Percentiles rank a stretch among this genome's conserved stretches.
phyloP scores from a whole-genome alignment of 495 filamentous ascomycete species.

The Penicillium riverlandense region DNA sequence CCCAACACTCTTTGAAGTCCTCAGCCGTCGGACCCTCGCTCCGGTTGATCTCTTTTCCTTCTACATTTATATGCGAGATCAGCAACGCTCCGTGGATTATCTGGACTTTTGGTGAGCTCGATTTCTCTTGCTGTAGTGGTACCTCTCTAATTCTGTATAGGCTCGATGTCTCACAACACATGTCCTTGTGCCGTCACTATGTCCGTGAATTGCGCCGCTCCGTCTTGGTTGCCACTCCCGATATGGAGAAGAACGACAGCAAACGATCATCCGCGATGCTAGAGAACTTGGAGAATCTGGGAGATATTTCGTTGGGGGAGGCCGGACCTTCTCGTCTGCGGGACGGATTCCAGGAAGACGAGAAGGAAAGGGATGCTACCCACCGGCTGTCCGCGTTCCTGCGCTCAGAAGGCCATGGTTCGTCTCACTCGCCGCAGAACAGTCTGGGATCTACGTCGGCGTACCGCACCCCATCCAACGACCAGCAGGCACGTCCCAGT shows the following conservation, averaged over 20 bases:
- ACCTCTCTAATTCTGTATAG: constrained; percentile 35
- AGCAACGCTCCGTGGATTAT: constrained; percentile 95
- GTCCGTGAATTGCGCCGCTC: constrained; percentile 91
- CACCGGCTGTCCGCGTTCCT: constrained; percentile 85
- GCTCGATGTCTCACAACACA: constrained; percentile 99
- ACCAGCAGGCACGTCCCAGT: constrained; percentile 60
- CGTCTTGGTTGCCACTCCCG: constrained; percentile 86
- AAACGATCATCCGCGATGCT: constrained; percentile 76
- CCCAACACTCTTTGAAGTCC: constrained; percentile 89
- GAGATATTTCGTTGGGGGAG: constrained; percentile 45
- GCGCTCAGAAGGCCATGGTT: constrained; percentile 56
- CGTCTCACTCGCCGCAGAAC: constrained; percentile 60
- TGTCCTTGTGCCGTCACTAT: constrained; percentile 96
- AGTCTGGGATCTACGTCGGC: constrained; percentile 52
- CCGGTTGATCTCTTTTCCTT: constrained; percentile 97
- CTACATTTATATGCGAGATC: constrained; percentile 99
- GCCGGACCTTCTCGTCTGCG: constrained; percentile 35
- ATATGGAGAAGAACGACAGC: constrained; percentile 72
- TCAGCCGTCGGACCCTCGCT: constrained; percentile 81
- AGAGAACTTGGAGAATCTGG: constrained; percentile 62
- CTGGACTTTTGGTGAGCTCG: constrained; percentile 85
- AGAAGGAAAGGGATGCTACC: constrained; percentile 60
- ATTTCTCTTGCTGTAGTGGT: not conserved
- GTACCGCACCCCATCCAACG: constrained; percentile 30
- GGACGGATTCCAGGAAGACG: constrained; percentile 26